A percentile compares a stretch with the other conserved stretches of the same genome.
Evolutionary conservation across 257 asterid species (phyloP).

Genomic region (Leptodermis oblonga): DNA sequence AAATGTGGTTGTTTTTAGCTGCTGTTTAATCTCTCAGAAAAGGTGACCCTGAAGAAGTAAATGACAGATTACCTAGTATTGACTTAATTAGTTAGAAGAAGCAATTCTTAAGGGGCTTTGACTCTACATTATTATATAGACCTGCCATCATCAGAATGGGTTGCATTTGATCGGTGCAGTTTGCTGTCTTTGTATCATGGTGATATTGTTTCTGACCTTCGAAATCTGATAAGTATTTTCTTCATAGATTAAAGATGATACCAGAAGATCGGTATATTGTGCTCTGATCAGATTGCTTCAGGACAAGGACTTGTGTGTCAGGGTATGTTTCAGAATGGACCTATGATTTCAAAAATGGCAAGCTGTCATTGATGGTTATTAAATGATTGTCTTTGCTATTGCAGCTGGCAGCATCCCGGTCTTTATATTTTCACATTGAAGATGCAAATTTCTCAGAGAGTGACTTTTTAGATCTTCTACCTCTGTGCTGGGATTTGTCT

Average conservation of each 20-base stretch:
- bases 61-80: background rate
- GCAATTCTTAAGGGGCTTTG: no score
- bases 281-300: slow-evolving; percentile 89
- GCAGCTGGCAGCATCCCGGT: slow-evolving; percentile 91
- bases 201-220: background rate
- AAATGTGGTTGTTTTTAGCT: background rate
- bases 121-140: background rate
- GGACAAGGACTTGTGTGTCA: slow-evolving; percentile 82
- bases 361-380: slow-evolving; percentile 1
- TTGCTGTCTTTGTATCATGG: background rate
- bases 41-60: background rate
- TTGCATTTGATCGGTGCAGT: slow-evolving; percentile 2
- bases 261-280: slow-evolving; percentile 83
- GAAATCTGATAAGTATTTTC: slow-evolving; percentile 8
- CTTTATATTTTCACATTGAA: slow-evolving; percentile 88
- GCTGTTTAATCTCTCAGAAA: background rate
- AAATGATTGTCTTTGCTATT: slow-evolving; percentile 23
- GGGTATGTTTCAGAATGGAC: slow-evolving; percentile 43
- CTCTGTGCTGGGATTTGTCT: slow-evolving; percentile 82
- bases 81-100: background rate
- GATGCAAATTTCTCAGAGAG: slow-evolving; percentile 88
- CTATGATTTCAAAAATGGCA: background rate
- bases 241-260: slow-evolving; percentile 79
- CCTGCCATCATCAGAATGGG: background rate
- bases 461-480: slow-evolving; percentile 82